Conservation (phyloP, 768 basidiomycete species). For the Rhizopogon roseolus region DNA sequence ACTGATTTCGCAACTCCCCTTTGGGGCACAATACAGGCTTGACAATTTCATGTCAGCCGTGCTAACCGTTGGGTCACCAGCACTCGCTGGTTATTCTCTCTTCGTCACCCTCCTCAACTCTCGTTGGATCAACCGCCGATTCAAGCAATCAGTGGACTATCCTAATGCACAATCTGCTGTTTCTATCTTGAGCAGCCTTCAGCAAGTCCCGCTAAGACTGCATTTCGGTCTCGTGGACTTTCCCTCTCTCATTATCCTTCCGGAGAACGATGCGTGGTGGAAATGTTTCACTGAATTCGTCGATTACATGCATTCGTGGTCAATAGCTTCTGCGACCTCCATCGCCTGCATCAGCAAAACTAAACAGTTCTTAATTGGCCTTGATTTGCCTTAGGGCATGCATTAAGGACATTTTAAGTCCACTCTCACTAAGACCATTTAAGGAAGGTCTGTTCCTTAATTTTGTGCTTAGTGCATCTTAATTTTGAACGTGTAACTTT, state of each 20-base stretch:
- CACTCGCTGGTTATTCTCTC: conserved; percentile 40
- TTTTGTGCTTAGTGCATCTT: too few species aligned
- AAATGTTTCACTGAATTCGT: conserved; percentile 21
- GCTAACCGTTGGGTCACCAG: conserved; percentile 40
- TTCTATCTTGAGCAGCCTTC: conserved; percentile 28
- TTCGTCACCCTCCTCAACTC: conserved; percentile 38
- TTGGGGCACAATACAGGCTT: conserved; percentile 31
- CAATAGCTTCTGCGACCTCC: conserved; percentile 24
- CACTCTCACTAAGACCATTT: too few species aligned
- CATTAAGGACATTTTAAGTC: too few species aligned
- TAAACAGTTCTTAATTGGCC: too few species aligned
- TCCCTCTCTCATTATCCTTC: conserved; percentile 30
- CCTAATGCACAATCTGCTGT: conserved; percentile 15
- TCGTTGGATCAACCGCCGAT: conserved; percentile 34
- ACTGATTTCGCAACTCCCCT: conserved; percentile 43
- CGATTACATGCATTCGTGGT: conserved; percentile 30
- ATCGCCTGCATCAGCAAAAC: conserved; percentile 33
- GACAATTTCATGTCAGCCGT: conserved; percentile 39
- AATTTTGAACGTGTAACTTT: too few species aligned
- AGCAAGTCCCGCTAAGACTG: conserved; percentile 31
- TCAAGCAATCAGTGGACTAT: conserved; percentile 22
- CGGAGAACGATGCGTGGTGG: conserved; percentile 35
- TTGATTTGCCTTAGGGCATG: too few species aligned
- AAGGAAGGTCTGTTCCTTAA: too few species aligned
- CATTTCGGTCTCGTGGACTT: conserved; percentile 18